Percentiles rank a stretch among this genome's conserved stretches.
phyloP scores from a whole-genome alignment of 2,329 filamentous ascomycete genomes.

The Neofusicoccum cordaticola region DNA sequence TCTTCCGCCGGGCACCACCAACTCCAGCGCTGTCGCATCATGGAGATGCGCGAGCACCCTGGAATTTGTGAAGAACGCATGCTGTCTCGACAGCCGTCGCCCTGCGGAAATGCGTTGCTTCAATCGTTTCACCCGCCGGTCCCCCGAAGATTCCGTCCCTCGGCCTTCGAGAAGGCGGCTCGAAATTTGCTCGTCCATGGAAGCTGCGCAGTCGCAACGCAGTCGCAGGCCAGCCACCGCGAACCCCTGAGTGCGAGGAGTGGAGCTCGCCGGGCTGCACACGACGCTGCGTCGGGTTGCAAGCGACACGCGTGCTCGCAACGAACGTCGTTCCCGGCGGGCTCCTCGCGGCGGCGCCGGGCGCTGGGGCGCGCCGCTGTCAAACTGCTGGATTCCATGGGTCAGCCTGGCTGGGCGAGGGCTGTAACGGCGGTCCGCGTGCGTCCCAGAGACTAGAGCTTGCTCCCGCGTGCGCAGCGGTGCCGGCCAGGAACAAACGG shows the following conservation, averaged over 20 bases:
- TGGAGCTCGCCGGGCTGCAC: slow-evolving; percentile 8
- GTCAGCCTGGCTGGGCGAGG: slow-evolving; percentile 2
- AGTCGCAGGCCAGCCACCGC: slow-evolving; percentile 1
- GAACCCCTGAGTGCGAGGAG: slow-evolving; percentile 3
- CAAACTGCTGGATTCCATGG: not conserved
- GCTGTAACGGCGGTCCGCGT: slow-evolving; percentile 6
- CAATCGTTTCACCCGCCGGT: not conserved
- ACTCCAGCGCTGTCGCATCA: slow-evolving; percentile 3
- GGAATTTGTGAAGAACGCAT: slow-evolving; percentile 2
- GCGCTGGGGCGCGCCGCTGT: not conserved
- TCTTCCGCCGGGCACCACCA: not conserved
- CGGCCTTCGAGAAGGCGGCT: not conserved
- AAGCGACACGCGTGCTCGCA: slow-evolving; percentile 9
- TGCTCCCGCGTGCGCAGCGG: not conserved
- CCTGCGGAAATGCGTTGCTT: slow-evolving; percentile 6
- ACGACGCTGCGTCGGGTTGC: slow-evolving; percentile 12
- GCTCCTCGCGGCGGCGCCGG: not conserved
- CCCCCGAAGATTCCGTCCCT: not conserved
- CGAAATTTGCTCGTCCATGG: not conserved
- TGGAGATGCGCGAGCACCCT: not conserved
- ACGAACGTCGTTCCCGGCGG: not conserved
- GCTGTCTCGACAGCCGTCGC: not conserved
- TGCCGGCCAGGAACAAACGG: not conserved
- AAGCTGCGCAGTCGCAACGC: not conserved
- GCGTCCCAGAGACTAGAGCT: not conserved